Conservation (phyloP, 371 early-diverging fungal genomes). For the Parasitella parasitica region DNA sequence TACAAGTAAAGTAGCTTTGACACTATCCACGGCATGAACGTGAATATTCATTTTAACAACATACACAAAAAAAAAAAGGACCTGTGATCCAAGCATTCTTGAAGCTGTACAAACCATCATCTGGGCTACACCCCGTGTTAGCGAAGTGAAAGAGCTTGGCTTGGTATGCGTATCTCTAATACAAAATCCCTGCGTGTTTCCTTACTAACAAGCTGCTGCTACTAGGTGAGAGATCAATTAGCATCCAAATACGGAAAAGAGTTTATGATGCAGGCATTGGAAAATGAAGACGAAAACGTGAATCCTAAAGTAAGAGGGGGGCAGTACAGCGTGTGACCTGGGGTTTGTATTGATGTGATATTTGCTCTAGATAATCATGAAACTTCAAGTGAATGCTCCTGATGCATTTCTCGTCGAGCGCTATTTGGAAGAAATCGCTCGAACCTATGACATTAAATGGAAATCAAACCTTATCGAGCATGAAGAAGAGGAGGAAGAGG, state of each 20-base stretch:
- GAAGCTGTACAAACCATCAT: conserved; percentile 90
- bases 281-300: conserved; percentile 73
- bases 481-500: conserved; percentile 24
- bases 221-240: conserved; percentile 73
- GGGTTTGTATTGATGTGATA: too few relatives aligned
- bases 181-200: neutral
- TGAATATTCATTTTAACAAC: too few relatives aligned
- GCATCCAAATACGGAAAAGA: conserved; percentile 84
- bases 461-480: conserved; percentile 48
- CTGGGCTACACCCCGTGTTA: conserved; percentile 81
- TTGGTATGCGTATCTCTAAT: too few relatives aligned
- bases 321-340: too few relatives aligned
- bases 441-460: conserved; percentile 77
- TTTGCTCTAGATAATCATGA: conserved; percentile 69
- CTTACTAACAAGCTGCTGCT: neutral
- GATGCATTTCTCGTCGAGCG: conserved; percentile 78
- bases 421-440: conserved; percentile 89
- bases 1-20: conserved; percentile 55
- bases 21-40: too few relatives aligned
- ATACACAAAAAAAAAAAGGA: too few relatives aligned
- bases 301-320: conserved; percentile 72
- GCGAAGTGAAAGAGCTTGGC: conserved; percentile 85
- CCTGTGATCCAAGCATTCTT: conserved; percentile 76
- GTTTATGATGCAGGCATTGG: conserved; percentile 72
- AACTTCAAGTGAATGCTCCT: conserved; percentile 78